These are phyloP conservation scores for Verticillium dahliae DNA, from an alignment of 2,329 filamentous ascomycete species.

Conservation along the genomic window DNA sequence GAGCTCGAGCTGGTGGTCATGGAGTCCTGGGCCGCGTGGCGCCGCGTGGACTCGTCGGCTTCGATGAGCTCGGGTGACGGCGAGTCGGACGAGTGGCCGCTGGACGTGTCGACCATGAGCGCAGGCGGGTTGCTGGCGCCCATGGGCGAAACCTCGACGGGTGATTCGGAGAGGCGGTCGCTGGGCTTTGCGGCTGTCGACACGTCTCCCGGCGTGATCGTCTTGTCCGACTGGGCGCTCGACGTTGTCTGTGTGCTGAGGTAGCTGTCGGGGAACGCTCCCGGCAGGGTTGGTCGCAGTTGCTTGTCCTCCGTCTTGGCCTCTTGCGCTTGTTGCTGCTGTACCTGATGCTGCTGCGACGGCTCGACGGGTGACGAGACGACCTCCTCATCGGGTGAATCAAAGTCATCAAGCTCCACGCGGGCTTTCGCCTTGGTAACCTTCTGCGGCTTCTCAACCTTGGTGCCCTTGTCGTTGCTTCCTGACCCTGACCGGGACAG, in stretches of 20 bases:
- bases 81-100: conserved; percentile 61
- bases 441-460: conserved; percentile 46
- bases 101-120: conserved; percentile 64
- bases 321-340: conserved; percentile 13
- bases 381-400: conserved; percentile 45
- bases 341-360: conserved; percentile 11
- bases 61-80: conserved; percentile 57
- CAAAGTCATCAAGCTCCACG: conserved; percentile 65
- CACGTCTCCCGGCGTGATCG: conserved; percentile 16
- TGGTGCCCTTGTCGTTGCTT: conserved; percentile 45
- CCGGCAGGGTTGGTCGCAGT: conserved; percentile 27
- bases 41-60: conserved; percentile 29
- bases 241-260: conserved; percentile 15
- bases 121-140: conserved; percentile 51
- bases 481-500: conserved; percentile 28
- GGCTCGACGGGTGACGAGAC: conserved; percentile 14
- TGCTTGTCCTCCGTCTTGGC: conserved; percentile 10
- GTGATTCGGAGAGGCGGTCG: conserved; percentile 59
- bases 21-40: conserved; percentile 38
- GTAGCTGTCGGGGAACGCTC: conserved; percentile 35
- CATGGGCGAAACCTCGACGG: conserved; percentile 57
- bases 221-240: conserved; percentile 24
- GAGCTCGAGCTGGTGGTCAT: conserved; percentile 45
- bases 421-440: conserved; percentile 50
- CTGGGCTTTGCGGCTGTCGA: conserved; percentile 3